phyloP scores from a whole-genome alignment of 202 grass and related monocot genomes.

The Eragrostis tef region DNA sequence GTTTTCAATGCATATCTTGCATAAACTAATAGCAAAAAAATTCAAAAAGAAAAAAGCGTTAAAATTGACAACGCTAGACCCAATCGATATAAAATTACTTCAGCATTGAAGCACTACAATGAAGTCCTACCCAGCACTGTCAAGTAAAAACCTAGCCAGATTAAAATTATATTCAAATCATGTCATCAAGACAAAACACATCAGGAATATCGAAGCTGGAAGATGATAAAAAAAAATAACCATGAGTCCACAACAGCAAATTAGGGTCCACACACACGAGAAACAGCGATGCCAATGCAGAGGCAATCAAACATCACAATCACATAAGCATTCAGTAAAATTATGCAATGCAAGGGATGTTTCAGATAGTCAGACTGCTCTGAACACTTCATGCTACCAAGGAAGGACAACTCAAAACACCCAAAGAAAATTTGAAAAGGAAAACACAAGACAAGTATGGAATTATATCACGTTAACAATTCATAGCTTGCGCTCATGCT shows the following conservation, averaged over 20 bases:
- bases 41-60: background rate
- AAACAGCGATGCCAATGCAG: background rate
- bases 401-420: background rate
- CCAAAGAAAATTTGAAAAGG: background rate
- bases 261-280: background rate
- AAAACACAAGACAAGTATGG: background rate
- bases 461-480: background rate
- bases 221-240: conserved; percentile 19
- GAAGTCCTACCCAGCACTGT: background rate
- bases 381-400: background rate
- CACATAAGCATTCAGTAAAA: background rate
- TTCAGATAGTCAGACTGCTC: background rate
- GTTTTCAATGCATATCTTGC: background rate
- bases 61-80: background rate
- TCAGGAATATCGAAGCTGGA: conserved; percentile 34
- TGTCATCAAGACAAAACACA: conserved; percentile 12
- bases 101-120: background rate
- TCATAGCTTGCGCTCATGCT: conserved; percentile 30
- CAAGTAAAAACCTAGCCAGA: conserved; percentile 15
- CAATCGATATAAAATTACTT: background rate
- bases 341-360: background rate
- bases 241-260: conserved; percentile 13
- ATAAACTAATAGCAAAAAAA: background rate
- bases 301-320: background rate
- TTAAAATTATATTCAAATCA: background rate